phyloP scores from a whole-genome alignment of 257 asterid species.

The Verbena officinalis region DNA sequence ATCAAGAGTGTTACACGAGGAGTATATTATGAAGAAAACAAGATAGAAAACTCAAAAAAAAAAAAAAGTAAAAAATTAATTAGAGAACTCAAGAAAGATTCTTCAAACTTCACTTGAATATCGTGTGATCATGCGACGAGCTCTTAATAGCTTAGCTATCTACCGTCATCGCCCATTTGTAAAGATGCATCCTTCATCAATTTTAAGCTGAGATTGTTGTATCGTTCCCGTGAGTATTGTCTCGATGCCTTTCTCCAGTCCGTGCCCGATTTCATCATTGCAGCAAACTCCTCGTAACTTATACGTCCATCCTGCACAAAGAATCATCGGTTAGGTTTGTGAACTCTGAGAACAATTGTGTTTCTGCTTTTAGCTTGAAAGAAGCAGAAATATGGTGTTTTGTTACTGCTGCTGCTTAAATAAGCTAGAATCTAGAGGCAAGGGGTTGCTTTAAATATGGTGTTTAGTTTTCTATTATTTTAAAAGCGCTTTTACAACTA shows the following conservation, averaged over 20 bases:
- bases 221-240: slow-evolving; percentile 69
- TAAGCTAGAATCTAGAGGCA: too few species aligned
- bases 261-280: slow-evolving; percentile 82
- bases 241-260: slow-evolving; percentile 86
- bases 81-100: slow-evolving; percentile 5
- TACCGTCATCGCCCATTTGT: slow-evolving; percentile 24
- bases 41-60: neutral
- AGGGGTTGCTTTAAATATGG: too few species aligned
- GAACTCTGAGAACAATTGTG: too few species aligned
- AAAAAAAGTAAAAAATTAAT: neutral
- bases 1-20: neutral
- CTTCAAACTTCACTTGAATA: neutral
- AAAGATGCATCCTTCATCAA: slow-evolving; percentile 56
- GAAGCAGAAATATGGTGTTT: too few species aligned
- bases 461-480: too few species aligned
- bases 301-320: slow-evolving; percentile 70
- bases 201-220: slow-evolving; percentile 57
- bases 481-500: too few species aligned
- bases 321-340: slow-evolving; percentile 6
- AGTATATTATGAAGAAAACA: slow-evolving; percentile 9
- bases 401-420: too few species aligned
- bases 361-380: too few species aligned
- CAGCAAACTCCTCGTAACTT: slow-evolving; percentile 64
- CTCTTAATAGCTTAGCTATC: slow-evolving; percentile 26
- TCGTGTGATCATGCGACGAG: neutral